Conservation (phyloP, 257 asterid species). For the Solanum bulbocastanum region DNA sequence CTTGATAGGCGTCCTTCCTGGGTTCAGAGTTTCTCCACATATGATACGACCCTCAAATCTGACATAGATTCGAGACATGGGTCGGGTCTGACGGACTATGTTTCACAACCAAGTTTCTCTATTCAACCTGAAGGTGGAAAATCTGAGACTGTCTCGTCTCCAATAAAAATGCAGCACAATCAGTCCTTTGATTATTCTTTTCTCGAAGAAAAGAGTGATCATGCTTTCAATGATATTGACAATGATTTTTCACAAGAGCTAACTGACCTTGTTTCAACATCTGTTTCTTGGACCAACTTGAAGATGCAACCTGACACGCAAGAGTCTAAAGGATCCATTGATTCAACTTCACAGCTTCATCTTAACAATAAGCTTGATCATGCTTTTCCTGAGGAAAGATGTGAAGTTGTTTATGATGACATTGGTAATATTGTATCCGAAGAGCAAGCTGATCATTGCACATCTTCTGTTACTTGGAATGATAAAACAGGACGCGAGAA, state of each 20-base stretch:
- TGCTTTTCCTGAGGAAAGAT: constrained; percentile 33
- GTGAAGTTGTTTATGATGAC: constrained; percentile 31
- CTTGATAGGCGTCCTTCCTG: constrained; percentile 40
- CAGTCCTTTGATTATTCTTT: constrained; percentile 35
- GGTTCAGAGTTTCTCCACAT: constrained; percentile 39
- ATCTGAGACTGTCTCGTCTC: constrained; percentile 39
- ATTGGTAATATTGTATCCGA: constrained; percentile 24
- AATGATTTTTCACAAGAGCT: constrained; percentile 39
- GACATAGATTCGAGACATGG: constrained; percentile 48
- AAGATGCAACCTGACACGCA: constrained; percentile 30
- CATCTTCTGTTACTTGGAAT: constrained; percentile 48
- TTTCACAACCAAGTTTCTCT: constrained; percentile 42
- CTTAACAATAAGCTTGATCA: constrained; percentile 36
- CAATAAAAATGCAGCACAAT: constrained; percentile 26
- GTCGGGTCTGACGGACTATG: constrained; percentile 34
- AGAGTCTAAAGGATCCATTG: constrained; percentile 40
- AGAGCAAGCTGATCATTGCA: constrained; percentile 38
- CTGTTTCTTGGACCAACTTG: constrained; percentile 47
- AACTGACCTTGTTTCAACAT: constrained; percentile 37
- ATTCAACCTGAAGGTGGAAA: constrained; percentile 45
- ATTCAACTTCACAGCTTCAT: constrained; percentile 38
- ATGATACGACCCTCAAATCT: constrained; percentile 37
- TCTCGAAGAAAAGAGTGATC: constrained; percentile 14
- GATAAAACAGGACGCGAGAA: constrained; percentile 9
- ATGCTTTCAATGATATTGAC: constrained; percentile 18